A percentile compares a stretch with the other conserved stretches of the same genome.
These are phyloP conservation scores for Tylopilus felleus DNA, from an alignment of 768 basidiomycete genomes.

Conservation along the genomic window DNA sequence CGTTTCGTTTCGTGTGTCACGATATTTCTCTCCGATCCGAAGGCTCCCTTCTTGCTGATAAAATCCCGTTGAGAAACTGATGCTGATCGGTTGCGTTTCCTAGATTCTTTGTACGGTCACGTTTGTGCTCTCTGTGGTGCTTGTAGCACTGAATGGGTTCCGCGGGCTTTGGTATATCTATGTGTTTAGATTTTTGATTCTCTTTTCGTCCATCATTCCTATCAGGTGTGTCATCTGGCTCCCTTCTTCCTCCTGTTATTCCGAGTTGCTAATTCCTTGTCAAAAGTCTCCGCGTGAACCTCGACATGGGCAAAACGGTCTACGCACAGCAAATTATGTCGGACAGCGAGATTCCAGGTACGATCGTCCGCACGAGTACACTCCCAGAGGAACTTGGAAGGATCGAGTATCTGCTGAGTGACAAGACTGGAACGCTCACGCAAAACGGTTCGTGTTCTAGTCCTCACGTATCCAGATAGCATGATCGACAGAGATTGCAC, in stretches of 20 bases:
- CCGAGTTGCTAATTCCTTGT: not conserved
- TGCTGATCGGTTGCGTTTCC: not conserved
- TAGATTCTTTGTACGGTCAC: slow-evolving; percentile 95
- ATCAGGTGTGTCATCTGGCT: slow-evolving; percentile 67
- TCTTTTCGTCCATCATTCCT: slow-evolving; percentile 98
- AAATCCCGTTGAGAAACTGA: not conserved
- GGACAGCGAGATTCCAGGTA: slow-evolving; percentile 88
- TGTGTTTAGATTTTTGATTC: slow-evolving; percentile 92
- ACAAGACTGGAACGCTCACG: slow-evolving; percentile 97
- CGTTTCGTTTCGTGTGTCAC: slow-evolving; percentile 4
- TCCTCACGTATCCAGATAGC: not conserved
- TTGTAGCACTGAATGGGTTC: slow-evolving; percentile 96
- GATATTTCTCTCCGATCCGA: not conserved
- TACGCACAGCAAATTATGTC: slow-evolving; percentile 95
- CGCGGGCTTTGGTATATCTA: slow-evolving; percentile 95
- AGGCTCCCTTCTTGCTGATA: not conserved
- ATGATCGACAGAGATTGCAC: not conserved
- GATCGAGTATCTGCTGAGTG: slow-evolving; percentile 93
- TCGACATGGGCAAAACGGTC: slow-evolving; percentile 99
- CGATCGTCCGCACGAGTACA: slow-evolving; percentile 96
- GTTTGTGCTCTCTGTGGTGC: slow-evolving; percentile 83
- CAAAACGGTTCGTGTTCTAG: slow-evolving; percentile 72
- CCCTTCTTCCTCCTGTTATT: not conserved
- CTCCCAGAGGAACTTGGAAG: slow-evolving; percentile 94
- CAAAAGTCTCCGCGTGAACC: slow-evolving; percentile 88